A percentile compares a stretch with the other conserved stretches of the same genome.
Conservation (phyloP, 225 moss, liverwort and hornwort genomes). For the Bryum argenteum region DNA sequence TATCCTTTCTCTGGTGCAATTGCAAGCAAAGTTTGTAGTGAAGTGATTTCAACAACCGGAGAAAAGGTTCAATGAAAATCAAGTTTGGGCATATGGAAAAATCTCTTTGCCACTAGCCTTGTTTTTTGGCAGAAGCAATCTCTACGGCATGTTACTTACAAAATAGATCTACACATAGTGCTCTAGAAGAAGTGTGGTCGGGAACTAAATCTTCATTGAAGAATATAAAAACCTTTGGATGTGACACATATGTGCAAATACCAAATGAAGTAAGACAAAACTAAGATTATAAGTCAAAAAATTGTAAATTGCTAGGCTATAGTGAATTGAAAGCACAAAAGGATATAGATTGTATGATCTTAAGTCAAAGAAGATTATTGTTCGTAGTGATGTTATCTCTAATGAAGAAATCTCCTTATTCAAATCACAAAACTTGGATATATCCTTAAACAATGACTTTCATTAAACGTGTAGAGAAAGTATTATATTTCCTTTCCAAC, state of each 20-base stretch:
- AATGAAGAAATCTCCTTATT: neutral
- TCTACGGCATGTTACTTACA: neutral
- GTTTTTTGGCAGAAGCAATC: neutral
- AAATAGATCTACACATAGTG: neutral
- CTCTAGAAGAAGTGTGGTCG: neutral
- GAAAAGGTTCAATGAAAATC: neutral
- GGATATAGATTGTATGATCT: constrained; percentile 2
- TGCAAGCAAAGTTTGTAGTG: accelerated
- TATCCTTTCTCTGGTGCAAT: neutral
- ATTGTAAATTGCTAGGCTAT: neutral
- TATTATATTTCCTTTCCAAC: neutral
- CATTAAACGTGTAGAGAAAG: neutral
- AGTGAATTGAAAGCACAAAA: neutral
- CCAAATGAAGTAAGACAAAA: neutral
- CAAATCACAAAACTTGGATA: neutral
- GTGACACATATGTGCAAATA: constrained; percentile 1
- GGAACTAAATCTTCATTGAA: neutral
- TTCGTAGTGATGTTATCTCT: neutral
- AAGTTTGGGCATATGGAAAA: neutral
- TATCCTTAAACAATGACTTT: neutral
- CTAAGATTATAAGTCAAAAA: neutral
- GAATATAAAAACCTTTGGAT: neutral
- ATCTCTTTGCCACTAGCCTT: neutral
- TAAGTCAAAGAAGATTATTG: neutral
- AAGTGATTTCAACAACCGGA: neutral